phyloP scores from a whole-genome alignment of 352 stramenopile species.

The Phytophthora megakarya region DNA sequence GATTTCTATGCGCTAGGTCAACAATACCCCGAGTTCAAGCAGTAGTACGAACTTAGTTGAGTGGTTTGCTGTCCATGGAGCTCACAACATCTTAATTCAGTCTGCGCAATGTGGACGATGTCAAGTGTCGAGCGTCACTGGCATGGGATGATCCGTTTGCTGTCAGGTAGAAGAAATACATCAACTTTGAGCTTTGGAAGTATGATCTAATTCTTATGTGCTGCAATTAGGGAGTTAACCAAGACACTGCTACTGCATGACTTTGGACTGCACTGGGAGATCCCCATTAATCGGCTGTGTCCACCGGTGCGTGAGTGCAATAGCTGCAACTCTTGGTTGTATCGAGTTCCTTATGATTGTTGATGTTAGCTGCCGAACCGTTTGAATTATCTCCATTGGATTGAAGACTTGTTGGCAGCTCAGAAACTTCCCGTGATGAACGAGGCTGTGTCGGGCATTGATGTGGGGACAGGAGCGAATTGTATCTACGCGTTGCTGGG shows the following conservation, averaged over 20 bases:
- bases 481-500: conserved; percentile 97
- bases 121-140: conserved; percentile 58
- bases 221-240: conserved; percentile 85
- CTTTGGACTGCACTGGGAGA: conserved; percentile 90
- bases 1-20: conserved; percentile 81
- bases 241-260: conserved; percentile 91
- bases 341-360: conserved; percentile 6
- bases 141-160: conserved; percentile 82
- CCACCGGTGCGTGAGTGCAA: conserved; percentile 83
- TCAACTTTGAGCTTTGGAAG: not conserved
- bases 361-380: conserved; percentile 72
- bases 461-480: conserved; percentile 95
- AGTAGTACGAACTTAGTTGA: conserved; percentile 52
- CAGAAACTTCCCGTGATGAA: not conserved
- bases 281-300: conserved; percentile 93
- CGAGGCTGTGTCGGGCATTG: conserved; percentile 79
- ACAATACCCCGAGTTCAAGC: conserved; percentile 61
- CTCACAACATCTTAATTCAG: conserved; percentile 26
- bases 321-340: not conserved
- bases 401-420: conserved; percentile 88
- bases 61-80: not conserved
- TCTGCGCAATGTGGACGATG: conserved; percentile 66
- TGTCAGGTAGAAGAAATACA: conserved; percentile 46
- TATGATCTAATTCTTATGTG: conserved; percentile 12
- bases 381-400: conserved; percentile 97